Evolutionary conservation across 805 yeast species (phyloP).

Genomic region (Wickerhamomyces ciferrii): DNA sequence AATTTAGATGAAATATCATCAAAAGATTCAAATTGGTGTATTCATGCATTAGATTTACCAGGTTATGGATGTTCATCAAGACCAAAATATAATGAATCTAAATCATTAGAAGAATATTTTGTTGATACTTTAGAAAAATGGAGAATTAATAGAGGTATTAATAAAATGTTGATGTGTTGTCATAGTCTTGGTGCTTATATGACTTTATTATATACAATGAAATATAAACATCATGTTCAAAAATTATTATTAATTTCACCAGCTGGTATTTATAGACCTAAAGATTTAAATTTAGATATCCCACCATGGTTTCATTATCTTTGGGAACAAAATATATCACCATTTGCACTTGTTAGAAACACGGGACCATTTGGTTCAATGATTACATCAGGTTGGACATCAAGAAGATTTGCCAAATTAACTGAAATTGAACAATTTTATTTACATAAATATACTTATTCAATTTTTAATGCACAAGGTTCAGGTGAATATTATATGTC

Average conservation of each 20-base stretch:
- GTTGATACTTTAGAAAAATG: conserved; percentile 57
- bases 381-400: conserved; percentile 86
- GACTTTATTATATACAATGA: conserved; percentile 60
- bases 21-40: conserved; percentile 46
- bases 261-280: conserved; percentile 68
- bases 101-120: conserved; percentile 31
- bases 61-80: conserved; percentile 92
- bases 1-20: conserved; percentile 54
- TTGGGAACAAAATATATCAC: conserved; percentile 87
- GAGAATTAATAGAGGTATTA: conserved; percentile 45
- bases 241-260: conserved; percentile 83
- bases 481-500: conserved; percentile 92
- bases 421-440: conserved; percentile 36
- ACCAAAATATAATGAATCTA: conserved; percentile 47
- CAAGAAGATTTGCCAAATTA: conserved; percentile 68
- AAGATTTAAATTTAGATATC: conserved; percentile 34
- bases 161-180: conserved; percentile 57
- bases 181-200: conserved; percentile 94
- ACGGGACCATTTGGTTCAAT: conserved; percentile 82
- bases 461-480: conserved; percentile 80
- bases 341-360: conserved; percentile 73
- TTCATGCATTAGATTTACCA: conserved; percentile 81
- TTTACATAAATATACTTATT: conserved; percentile 76
- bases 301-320: conserved; percentile 76
- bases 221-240: conserved; percentile 53